Conservation (phyloP, 2,329 filamentous ascomycete species). For the Exserohilum rostratum region DNA sequence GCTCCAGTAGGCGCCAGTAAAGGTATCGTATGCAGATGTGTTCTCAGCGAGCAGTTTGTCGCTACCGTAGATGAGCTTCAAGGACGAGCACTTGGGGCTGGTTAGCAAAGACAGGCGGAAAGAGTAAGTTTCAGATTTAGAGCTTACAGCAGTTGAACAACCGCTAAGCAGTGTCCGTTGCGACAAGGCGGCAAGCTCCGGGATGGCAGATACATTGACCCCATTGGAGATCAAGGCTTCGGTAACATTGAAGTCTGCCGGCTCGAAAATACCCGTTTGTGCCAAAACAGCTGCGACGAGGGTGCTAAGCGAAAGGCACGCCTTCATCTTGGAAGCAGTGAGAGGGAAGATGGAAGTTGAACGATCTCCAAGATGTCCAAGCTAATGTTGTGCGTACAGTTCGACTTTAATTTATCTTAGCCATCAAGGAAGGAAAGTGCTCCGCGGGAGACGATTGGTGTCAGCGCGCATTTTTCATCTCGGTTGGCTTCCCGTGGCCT, state of each 20-base stretch:
- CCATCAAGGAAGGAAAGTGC: not conserved
- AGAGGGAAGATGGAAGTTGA: not conserved
- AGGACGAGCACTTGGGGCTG: conserved; percentile 26
- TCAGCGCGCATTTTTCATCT: conserved; percentile 1
- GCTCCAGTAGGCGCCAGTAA: conserved; percentile 36
- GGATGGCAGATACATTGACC: conserved; percentile 24
- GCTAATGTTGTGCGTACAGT: not conserved
- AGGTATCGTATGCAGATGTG: conserved; percentile 25
- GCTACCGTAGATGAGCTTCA: conserved; percentile 31
- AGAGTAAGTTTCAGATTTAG: conserved; percentile 3
- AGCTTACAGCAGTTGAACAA: conserved; percentile 32
- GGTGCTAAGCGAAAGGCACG: conserved; percentile 12
- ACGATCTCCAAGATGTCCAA: not conserved
- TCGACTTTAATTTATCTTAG: conserved; percentile 4
- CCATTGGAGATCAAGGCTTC: conserved; percentile 26
- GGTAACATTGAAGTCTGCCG: conserved; percentile 27
- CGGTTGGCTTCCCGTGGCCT: not conserved
- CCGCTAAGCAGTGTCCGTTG: conserved; percentile 5
- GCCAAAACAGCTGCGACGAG: conserved; percentile 15
- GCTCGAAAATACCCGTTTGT: conserved; percentile 21
- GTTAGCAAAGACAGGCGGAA: conserved; percentile 7
- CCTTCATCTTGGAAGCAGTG: conserved; percentile 15
- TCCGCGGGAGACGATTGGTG: conserved; percentile 8
- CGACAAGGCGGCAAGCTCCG: conserved; percentile 16
- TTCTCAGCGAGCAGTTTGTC: conserved; percentile 20